Base-by-base conservation (phyloP, 768 basidiomycete genomes). In the Amanita pallidorosea region DNA sequence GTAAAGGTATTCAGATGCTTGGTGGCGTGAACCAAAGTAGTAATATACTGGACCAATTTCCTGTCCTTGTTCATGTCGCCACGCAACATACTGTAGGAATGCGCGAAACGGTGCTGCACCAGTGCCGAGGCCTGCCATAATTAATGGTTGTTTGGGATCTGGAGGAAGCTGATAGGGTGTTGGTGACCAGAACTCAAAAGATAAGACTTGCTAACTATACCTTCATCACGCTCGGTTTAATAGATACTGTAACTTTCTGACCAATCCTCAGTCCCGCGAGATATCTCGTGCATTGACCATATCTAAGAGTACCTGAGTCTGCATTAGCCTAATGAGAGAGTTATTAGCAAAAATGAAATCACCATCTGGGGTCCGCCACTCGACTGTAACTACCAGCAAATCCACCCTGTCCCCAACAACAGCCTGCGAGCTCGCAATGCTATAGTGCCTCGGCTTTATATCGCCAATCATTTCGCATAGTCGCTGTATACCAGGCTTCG, bases 171-270 rank as follows among this genome's bases (percentile, higher is more conserved):
- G 56, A 38, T 44, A 36, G 34, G 2, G n/a, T 45, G 23, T 47
- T 36, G 31, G 31, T 47, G 17, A 18, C 13, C 22, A 11, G 35
- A 20, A 35, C 43, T n/a, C 29, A 31, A 36, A 31, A 38, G 48
- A 25, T 37, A 49, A n/a, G 15, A 20, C 27, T 41, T 33, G 37
- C 42, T 42, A 25, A 43, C 15, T 20, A 64, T 52, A 90, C 88
- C 77, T 97, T 98, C 96, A 99, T 98, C 25, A 99, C 96, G 62
- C 93, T 96, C 22, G 96, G 96, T 67, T 96, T 96, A 69, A 98
- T 86, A 5, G 94, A 97, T 7, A 96, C 95, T 0, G 93, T 97
- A 18, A 97, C 93, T 66, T 95, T 85, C 63, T 90, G 87, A 17
- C 95, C 96, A 34, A 85, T 64, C 60, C 79, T 78, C 40, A 99